Base-by-base conservation (phyloP, 2,329 filamentous ascomycete species). In the Elsinoe necatrix region DNA sequence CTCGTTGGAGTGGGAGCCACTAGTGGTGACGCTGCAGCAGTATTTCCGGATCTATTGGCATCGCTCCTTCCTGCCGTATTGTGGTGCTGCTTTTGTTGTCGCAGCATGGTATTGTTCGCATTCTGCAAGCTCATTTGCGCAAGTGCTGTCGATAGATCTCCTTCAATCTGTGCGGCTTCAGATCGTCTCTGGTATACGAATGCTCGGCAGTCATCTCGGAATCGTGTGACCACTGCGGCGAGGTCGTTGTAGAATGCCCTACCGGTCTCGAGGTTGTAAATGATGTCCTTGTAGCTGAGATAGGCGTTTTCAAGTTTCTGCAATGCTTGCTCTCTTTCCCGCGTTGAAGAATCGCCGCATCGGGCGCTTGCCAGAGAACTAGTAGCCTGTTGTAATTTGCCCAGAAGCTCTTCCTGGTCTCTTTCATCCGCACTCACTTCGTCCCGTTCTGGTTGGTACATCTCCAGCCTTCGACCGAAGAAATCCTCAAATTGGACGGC, bases 241-340 rank as follows among this genome's bases (percentile, higher is more conserved):
- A 98, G 78, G 66, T 97, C 91, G 63, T 98, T 98, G 75, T 97
- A 98, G 68, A 98, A 98, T 69, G 93, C 96, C 55, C 92, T 79
- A 0, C 89, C 93, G 0, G 87, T 88, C 62, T 97, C 92, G 2
- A 96, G 78, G 67, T 97, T 95, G 62, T 82, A 88, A 57, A 95
- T 83, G 57, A 97, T 89, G 69, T 98, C 92, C 72, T 95, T 95
- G 75, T 97, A 97, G 72, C 92, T 95, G 71, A 90, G 84, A 68
- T 95, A 97, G 0, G 89, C 92, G 61, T 87, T 90, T 69, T 97
- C 92, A 8, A 98, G 76, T 60, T 81, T 83, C 71, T 98, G 93
- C 50, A 98, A 73, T 0, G 89, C 90, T 63, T 86, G 81, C 68
- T 97, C 92, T 12, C 93, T 83, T 66, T 95, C 90, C 59, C 78